A percentile compares a stretch with the other conserved stretches of the same genome.
Evolutionary conservation across 495 filamentous ascomycete species (phyloP).

Genomic region (Hypoxylon intermedium): DNA sequence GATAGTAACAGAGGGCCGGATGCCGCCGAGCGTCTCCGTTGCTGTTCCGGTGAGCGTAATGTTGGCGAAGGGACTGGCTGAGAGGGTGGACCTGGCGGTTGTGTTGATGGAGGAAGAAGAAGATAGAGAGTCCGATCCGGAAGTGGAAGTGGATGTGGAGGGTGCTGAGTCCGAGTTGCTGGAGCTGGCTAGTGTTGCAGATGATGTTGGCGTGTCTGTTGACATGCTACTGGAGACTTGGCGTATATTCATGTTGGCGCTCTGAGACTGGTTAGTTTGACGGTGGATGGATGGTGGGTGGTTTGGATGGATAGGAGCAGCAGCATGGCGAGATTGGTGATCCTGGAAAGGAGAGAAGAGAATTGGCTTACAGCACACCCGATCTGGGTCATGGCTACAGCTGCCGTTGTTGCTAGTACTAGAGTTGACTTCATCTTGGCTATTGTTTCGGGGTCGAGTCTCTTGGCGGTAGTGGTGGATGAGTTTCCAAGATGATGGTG

Average conservation of each 20-base stretch:
- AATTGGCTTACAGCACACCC: slow-evolving; percentile 7
- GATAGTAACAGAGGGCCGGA: slow-evolving; percentile 5
- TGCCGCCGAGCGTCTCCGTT: slow-evolving; percentile 13
- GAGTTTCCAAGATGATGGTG: no score
- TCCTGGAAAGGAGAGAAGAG: not conserved
- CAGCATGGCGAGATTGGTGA: no score
- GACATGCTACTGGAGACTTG: slow-evolving; percentile 18
- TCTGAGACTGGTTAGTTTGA: slow-evolving; percentile 9
- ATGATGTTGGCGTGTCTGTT: slow-evolving; percentile 7
- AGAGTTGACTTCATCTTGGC: slow-evolving; percentile 16
- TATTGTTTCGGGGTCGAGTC: not conserved
- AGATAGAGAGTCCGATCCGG: no score
- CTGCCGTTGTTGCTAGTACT: not conserved
- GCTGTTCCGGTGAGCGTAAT: not conserved
- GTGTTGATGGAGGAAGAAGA: not conserved
- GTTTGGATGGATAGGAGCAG: no score
- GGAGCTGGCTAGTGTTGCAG: no score
- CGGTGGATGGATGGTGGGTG: not conserved
- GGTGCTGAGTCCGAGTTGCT: no score
- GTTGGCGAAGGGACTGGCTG: slow-evolving; percentile 7
- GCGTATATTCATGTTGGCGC: slow-evolving; percentile 3
- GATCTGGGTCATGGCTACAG: slow-evolving; percentile 7
- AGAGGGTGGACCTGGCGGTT: slow-evolving; percentile 1
- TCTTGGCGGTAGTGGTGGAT: not conserved
- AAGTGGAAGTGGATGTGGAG: not conserved